Percentiles rank a stretch among this genome's conserved stretches.
phyloP scores from a whole-genome alignment of 129 eudicot species.

The Lactuca sativa region DNA sequence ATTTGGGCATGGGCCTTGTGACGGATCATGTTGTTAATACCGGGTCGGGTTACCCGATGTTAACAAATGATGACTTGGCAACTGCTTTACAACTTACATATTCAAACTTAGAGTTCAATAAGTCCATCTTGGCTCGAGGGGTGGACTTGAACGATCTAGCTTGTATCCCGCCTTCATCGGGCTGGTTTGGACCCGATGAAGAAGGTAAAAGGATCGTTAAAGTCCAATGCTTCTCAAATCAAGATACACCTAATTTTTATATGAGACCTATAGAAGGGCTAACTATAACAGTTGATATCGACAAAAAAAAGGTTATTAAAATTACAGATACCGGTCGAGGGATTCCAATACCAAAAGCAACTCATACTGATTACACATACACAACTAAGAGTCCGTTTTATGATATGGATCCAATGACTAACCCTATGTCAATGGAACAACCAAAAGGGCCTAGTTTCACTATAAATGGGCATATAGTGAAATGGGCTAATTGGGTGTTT shows the following conservation, averaged over 20 bases:
- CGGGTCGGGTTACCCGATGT: slow-evolving; percentile 53
- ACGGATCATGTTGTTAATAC: slow-evolving; percentile 23
- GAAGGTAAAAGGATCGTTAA: slow-evolving; percentile 56
- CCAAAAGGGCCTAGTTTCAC: slow-evolving; percentile 69
- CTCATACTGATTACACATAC: slow-evolving; percentile 48
- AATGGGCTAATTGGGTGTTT: slow-evolving; percentile 77
- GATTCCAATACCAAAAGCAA: slow-evolving; percentile 59
- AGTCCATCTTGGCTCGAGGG: slow-evolving; percentile 49
- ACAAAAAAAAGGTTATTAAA: slow-evolving; percentile 40
- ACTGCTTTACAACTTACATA: slow-evolving; percentile 26
- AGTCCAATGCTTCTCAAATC: slow-evolving; percentile 50
- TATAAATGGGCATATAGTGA: slow-evolving; percentile 43
- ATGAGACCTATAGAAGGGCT: slow-evolving; percentile 85
- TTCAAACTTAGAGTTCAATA: slow-evolving; percentile 46
- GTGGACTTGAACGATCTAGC: slow-evolving; percentile 40
- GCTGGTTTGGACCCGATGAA: slow-evolving; percentile 70
- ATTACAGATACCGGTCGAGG: slow-evolving; percentile 41
- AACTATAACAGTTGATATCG: slow-evolving; percentile 46
- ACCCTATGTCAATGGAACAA: slow-evolving; percentile 67
- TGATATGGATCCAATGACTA: slow-evolving; percentile 22
- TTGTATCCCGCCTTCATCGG: slow-evolving; percentile 52
- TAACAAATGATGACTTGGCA: slow-evolving; percentile 46
- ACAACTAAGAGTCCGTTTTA: slow-evolving; percentile 9
- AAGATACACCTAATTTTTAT: slow-evolving; percentile 63
- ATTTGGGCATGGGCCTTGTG: slow-evolving; percentile 42